Evolutionary conservation across 495 filamentous ascomycete species (phyloP).

Genomic region (Penicillium cosmopolitanum): DNA sequence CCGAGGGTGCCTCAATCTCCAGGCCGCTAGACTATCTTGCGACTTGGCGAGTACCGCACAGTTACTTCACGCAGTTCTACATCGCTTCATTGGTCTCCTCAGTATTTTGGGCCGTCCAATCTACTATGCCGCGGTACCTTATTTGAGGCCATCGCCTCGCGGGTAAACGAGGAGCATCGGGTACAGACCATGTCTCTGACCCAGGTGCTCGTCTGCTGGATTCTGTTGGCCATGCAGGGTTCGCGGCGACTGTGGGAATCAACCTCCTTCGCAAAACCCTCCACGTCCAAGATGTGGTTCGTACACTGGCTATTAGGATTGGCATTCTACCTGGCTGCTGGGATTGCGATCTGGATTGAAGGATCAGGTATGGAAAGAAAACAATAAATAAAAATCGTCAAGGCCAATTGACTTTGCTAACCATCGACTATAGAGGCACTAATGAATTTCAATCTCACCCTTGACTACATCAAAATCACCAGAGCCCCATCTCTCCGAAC

Average conservation of each 20-base stretch:
- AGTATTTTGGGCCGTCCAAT: conserved; percentile 76
- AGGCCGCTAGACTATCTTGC: conserved; percentile 55
- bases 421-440: conserved; percentile 30
- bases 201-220: conserved; percentile 70
- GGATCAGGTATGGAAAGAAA: conserved; percentile 64
- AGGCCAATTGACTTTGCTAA: not conserved
- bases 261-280: conserved; percentile 62
- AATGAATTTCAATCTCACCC: conserved; percentile 31
- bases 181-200: conserved; percentile 59
- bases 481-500: conserved; percentile 60
- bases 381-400: not conserved
- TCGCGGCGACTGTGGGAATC: conserved; percentile 76
- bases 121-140: conserved; percentile 59
- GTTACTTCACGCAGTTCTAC: conserved; percentile 90
- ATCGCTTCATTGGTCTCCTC: conserved; percentile 69
- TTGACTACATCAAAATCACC: conserved; percentile 40
- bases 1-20: conserved; percentile 5
- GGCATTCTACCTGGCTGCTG: conserved; percentile 71
- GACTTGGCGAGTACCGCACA: conserved; percentile 71
- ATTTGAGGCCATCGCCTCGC: conserved; percentile 42
- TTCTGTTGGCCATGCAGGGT: conserved; percentile 74
- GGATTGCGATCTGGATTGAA: conserved; percentile 84
- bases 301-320: conserved; percentile 80
- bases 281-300: conserved; percentile 78
- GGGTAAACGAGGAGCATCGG: conserved; percentile 40